Base-by-base conservation (phyloP, 2,329 filamentous ascomycete genomes). In the Aspergillus tamarii region DNA sequence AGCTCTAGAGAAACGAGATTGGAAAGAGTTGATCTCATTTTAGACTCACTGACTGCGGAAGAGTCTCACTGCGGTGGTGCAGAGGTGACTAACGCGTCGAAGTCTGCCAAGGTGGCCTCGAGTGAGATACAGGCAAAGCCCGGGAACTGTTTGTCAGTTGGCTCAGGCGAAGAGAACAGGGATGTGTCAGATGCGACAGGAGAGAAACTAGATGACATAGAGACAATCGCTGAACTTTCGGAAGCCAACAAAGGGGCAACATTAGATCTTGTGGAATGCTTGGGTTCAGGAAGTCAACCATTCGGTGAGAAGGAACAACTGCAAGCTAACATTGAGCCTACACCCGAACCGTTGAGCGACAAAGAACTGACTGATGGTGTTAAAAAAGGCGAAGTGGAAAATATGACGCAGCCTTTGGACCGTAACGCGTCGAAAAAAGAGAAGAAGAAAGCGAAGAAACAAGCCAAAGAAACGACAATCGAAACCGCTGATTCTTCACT, bases 121-220 rank as follows among this genome's bases (percentile, higher is more conserved):
- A 21, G 14, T 10, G 39, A 46, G 41, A 41, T 43, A 45, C 50
- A 61, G 46, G 53, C 61, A n/a, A 56, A 65, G n/a, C 52, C 60
- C 4, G 59, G 59, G 39, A 57, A 52, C 1, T 59, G 68, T 30
- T 41, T 16, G 32, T 57, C 66, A 4, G 45, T 41, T 5, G 41
- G 62, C 3, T 62, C 66, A 7, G 73, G 69, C 34, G 72, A 75
- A 61, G 67, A 72, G 67, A 73, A 66, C 57, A 75, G 70, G 62
- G 53, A 69, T 39, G 64, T 69, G 32, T 23, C 54, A 34, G 56
- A 67, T 21, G 60, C 63, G 7, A 19, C 41, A 23, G 11, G n/a
- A 23, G 66, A 67, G 12, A 41, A 26, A 50, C 23, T 62, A 9
- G 45, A 43, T 39, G 52, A 23, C 5, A 39, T n/a, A n/a, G 55